These are phyloP conservation scores for Fusarium sp. DNA, from an alignment of 2,329 filamentous ascomycete species.

Conservation along the genomic window DNA sequence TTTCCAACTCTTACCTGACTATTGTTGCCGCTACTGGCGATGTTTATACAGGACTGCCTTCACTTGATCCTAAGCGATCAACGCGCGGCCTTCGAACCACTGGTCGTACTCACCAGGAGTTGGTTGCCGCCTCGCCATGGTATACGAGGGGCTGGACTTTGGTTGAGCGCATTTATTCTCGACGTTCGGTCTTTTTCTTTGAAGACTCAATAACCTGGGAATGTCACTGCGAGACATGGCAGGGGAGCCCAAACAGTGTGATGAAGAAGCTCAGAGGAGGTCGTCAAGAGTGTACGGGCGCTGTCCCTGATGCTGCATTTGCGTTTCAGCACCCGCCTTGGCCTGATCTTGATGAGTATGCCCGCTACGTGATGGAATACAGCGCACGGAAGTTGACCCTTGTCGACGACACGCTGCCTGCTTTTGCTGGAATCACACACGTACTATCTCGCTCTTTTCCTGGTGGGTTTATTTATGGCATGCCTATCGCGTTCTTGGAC, in stretches of 20 bases:
- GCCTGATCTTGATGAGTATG: conserved; percentile 59
- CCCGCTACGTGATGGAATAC: conserved; percentile 56
- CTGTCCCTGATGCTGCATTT: conserved; percentile 47
- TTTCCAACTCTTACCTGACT: conserved; percentile 56
- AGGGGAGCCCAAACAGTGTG: conserved; percentile 46
- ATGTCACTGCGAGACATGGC: conserved; percentile 57
- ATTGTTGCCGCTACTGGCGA: conserved; percentile 56
- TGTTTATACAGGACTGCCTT: conserved; percentile 50
- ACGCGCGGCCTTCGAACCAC: conserved; percentile 40
- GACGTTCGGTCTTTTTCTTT: conserved; percentile 56
- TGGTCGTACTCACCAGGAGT: conserved; percentile 49
- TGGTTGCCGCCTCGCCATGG: conserved; percentile 53
- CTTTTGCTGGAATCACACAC: conserved; percentile 55
- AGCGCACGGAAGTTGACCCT: conserved; percentile 51
- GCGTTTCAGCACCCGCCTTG: conserved; percentile 54
- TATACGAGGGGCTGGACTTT: conserved; percentile 56
- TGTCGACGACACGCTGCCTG: conserved; percentile 55
- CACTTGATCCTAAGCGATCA: conserved; percentile 49
- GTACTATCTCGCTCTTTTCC: conserved; percentile 54
- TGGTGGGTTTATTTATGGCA: conserved; percentile 56
- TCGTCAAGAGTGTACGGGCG: conserved; percentile 46
- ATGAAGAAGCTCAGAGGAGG: conserved; percentile 47
- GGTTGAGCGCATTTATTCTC: conserved; percentile 55
- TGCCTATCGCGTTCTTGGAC: conserved; percentile 59
- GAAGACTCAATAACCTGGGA: conserved; percentile 56